phyloP scores from a whole-genome alignment of 1,284 basidiomycete species.

The Cryptococcus sp. region DNA sequence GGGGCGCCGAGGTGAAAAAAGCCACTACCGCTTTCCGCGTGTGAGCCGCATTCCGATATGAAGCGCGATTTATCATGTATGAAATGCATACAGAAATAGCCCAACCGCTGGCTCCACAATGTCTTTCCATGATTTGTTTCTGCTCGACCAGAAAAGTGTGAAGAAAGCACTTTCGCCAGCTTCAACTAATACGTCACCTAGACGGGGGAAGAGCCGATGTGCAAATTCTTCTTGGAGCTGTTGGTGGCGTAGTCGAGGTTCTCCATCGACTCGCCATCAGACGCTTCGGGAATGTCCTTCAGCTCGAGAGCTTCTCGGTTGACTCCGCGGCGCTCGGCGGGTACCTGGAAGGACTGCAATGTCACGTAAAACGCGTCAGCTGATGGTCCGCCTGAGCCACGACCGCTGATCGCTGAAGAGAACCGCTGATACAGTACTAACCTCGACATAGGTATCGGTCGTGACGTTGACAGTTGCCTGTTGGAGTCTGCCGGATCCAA shows the following conservation, averaged over 20 bases:
- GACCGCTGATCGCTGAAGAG: too few species aligned
- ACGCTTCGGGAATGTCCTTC: conserved; percentile 3
- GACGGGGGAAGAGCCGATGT: conserved; percentile 1
- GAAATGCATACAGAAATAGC: too few species aligned
- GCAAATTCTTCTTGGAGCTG: conserved; percentile 10
- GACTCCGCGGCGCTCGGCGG: conserved; percentile 5
- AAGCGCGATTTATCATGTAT: too few species aligned
- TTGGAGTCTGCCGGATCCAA: conserved; percentile 8
- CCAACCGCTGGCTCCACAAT: too few species aligned
- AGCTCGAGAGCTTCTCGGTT: conserved; percentile 1
- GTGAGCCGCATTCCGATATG: conserved; percentile 12
- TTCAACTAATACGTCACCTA: too few species aligned
- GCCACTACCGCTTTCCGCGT: conserved; percentile 45
- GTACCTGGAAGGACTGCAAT: conserved; percentile 7
- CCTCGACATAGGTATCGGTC: conserved; percentile 36
- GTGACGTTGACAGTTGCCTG: conserved; percentile 34
- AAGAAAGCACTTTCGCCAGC: too few species aligned
- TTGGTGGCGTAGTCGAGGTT: conserved; percentile 9
- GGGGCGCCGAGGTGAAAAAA: conserved; percentile 69
- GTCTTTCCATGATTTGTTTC: too few species aligned
- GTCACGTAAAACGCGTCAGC: not conserved
- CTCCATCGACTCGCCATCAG: conserved; percentile 8
- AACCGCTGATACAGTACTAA: not conserved
- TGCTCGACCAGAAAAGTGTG: too few species aligned
- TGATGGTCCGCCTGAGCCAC: too few species aligned